Base-by-base conservation (phyloP, 768 basidiomycete species). In the Clavulina sp. region DNA sequence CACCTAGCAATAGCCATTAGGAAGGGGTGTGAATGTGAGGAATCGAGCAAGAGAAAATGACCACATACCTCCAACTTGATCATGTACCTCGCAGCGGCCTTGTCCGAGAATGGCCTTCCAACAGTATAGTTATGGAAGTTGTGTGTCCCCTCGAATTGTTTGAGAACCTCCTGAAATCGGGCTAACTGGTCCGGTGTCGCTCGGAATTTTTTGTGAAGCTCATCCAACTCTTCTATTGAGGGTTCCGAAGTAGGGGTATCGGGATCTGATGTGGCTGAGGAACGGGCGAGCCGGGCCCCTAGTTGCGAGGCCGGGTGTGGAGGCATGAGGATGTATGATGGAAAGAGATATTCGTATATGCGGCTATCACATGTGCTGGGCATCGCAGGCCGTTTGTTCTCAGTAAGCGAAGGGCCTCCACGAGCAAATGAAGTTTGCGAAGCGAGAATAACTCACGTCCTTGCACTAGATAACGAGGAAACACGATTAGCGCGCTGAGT, bases 101-200 rank as follows among this genome's bases (percentile, higher is more conserved):
- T 72, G 62, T 96, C 93, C 4, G 73, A 66, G 64, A 83, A 89
- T 46, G 86, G 86, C 43, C 83, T 77, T 2, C 79, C 84, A 49
- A 96, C 78, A 0, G 95, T 97, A 60, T 92, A 97, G 62, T 97
- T 97, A 65, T 95, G 91, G 65, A 93, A 99, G 64, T 97, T 97
- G 65, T 95, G 91, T 2, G 87, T 86, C 4, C 86, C 92, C 57
- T 83, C 73, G 60, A 78, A 97, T 60, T 71, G 76, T 49, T 70
- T 68, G 3, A 79, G 76, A 1, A 74, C 64, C 13, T 63, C 66
- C 50, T 80, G 70, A 28, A 95, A 67, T 32, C 65, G 60, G 44
- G 71, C 72, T 24, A 95, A 54, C 23, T 76, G 73, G 5, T 70
- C 72, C 2, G 67, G 40, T 30, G 64, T 60, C 9, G 78, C 43